A percentile compares a stretch with the other conserved stretches of the same genome.
Conservation (phyloP, 768 basidiomycete genomes). For the Tephrocybe sp. region DNA sequence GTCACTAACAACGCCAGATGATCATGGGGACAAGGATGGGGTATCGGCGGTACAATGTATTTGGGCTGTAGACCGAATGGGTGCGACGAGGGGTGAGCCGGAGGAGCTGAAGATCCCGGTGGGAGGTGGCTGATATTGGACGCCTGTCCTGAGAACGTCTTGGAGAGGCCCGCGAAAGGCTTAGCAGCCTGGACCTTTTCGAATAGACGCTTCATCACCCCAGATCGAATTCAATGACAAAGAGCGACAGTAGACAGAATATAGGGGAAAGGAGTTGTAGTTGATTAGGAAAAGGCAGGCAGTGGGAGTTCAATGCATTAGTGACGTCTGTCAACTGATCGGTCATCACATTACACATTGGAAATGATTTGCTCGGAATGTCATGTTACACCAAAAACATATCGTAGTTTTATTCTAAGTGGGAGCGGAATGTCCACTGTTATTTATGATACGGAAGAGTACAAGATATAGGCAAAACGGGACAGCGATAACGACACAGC, state of each 20-base stretch:
- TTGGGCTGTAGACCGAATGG: slow-evolving; percentile 54
- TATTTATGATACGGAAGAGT: slow-evolving; percentile 2
- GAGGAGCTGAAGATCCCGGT: slow-evolving; percentile 14
- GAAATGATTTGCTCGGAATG: too few relatives aligned
- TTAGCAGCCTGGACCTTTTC: slow-evolving; percentile 27
- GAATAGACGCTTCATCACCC: slow-evolving; percentile 20
- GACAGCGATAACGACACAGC: slow-evolving; percentile 1
- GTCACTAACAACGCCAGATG: slow-evolving; percentile 62
- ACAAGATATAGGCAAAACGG: not conserved
- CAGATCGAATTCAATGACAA: not conserved
- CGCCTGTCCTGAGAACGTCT: slow-evolving; percentile 13
- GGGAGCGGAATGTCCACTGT: not conserved
- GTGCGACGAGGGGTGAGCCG: slow-evolving; percentile 15
- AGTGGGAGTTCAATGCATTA: too few relatives aligned
- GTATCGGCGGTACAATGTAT: slow-evolving; percentile 61
- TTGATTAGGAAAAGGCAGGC: too few relatives aligned
- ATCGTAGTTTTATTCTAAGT: not conserved
- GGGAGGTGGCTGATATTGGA: slow-evolving; percentile 1
- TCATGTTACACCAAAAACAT: too few relatives aligned
- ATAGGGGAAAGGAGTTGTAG: too few relatives aligned
- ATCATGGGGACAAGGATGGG: slow-evolving; percentile 74
- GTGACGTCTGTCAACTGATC: not conserved
- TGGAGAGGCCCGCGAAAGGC: slow-evolving; percentile 26
- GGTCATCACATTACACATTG: not conserved
- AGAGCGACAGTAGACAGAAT: not conserved